A percentile compares a stretch with the other conserved stretches of the same genome.
phyloP scores from a whole-genome alignment of 2,329 filamentous ascomycete genomes.

The Ceratocystis diversiconidia region DNA sequence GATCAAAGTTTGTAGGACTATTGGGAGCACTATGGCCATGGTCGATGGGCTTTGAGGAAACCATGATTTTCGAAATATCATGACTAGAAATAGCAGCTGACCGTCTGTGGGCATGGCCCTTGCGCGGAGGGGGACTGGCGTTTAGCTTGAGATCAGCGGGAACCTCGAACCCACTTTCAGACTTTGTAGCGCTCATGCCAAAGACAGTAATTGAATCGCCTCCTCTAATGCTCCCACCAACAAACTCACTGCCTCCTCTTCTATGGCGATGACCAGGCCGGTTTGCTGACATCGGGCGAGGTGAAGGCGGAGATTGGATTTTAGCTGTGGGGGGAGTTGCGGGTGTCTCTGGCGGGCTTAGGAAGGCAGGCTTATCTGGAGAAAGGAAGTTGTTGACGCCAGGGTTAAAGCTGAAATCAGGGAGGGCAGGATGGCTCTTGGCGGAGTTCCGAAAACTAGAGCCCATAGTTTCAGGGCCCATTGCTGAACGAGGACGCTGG shows the following conservation, averaged over 20 bases:
- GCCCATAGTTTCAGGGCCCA: constrained; percentile 30
- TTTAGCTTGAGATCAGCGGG: constrained; percentile 41
- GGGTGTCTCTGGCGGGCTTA: constrained; percentile 44
- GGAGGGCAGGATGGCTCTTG: constrained; percentile 30
- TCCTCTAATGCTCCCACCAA: constrained; percentile 54
- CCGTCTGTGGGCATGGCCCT: constrained; percentile 60
- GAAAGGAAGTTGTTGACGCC: constrained; percentile 26
- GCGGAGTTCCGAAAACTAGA: constrained; percentile 13
- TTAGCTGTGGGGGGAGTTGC: constrained; percentile 27
- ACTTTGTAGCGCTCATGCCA: constrained; percentile 56
- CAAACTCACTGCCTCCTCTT: constrained; percentile 73
- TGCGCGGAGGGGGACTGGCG: constrained; percentile 39
- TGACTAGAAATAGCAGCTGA: constrained; percentile 73
- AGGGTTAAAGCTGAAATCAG: constrained; percentile 44
- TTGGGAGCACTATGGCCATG: constrained; percentile 49
- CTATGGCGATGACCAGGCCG: constrained; percentile 54
- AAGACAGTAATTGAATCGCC: constrained; percentile 45
- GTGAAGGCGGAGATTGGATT: constrained; percentile 37
- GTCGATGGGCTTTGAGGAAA: constrained; percentile 31
- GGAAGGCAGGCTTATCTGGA: constrained; percentile 27
- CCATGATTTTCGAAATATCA: constrained; percentile 58
- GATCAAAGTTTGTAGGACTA: constrained; percentile 40
- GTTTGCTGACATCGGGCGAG: constrained; percentile 32
- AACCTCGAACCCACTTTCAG: constrained; percentile 38
- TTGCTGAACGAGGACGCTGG: constrained; percentile 38